Conservation (phyloP, 495 filamentous ascomycete genomes). For the Penicillium egyptiacum region DNA sequence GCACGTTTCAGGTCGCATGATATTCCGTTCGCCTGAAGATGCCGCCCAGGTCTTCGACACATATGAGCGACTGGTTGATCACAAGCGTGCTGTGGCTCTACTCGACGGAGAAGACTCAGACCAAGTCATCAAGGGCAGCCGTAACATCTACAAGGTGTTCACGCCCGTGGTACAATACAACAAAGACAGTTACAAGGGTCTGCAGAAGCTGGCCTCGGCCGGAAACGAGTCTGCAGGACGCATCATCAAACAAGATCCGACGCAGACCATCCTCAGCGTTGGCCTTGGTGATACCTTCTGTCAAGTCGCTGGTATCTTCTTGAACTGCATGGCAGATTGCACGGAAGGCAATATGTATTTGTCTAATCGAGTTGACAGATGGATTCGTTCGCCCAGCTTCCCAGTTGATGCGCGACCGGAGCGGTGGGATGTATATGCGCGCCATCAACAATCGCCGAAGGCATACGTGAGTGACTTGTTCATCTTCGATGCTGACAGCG, state of each 20-base stretch:
- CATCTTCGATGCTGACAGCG: constrained; percentile 20
- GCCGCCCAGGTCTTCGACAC: neutral
- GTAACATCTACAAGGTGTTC: constrained; percentile 49
- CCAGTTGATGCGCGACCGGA: constrained; percentile 14
- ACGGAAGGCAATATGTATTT: constrained; percentile 46
- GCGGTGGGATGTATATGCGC: constrained; percentile 14
- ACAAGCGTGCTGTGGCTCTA: constrained; percentile 41
- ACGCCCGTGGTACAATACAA: constrained; percentile 50
- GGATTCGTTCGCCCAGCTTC: constrained; percentile 45
- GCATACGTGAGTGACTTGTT: constrained; percentile 24
- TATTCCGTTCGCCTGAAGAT: constrained; percentile 35
- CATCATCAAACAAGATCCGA: constrained; percentile 39
- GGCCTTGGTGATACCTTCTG: constrained; percentile 42
- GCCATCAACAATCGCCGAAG: constrained; percentile 12
- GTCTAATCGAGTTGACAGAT: constrained; percentile 46
- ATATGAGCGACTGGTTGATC: constrained; percentile 36
- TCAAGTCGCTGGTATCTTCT: constrained; percentile 52
- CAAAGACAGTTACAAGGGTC: constrained; percentile 30
- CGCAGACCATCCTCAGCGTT: constrained; percentile 39
- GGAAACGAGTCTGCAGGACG: constrained; percentile 46
- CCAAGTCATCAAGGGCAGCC: constrained; percentile 46
- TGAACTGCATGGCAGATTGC: constrained; percentile 52
- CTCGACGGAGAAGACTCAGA: constrained; percentile 42
- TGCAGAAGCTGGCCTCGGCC: constrained; percentile 41
- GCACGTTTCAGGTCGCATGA: constrained; percentile 43